These are phyloP conservation scores for Nothomitra cinnamomea DNA, from an alignment of 2,329 filamentous ascomycete species.

Conservation along the genomic window DNA sequence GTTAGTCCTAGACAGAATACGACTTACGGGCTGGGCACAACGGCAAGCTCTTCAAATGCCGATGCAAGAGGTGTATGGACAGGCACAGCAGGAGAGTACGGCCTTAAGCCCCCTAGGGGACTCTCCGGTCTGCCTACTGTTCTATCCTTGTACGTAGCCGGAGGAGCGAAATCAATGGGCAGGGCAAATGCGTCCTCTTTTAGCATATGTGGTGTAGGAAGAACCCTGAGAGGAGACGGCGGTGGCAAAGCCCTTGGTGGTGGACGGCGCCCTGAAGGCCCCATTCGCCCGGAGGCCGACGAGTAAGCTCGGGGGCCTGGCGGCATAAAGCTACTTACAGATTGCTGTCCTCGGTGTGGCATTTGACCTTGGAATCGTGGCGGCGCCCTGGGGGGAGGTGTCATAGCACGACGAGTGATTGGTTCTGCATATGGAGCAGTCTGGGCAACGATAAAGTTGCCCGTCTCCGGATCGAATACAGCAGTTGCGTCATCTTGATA, in stretches of 20 bases:
- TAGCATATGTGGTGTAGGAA: slow-evolving; percentile 75
- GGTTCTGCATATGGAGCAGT: slow-evolving; percentile 59
- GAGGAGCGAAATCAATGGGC: slow-evolving; percentile 77
- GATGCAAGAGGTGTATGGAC: slow-evolving; percentile 64
- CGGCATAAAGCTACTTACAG: slow-evolving; percentile 12
- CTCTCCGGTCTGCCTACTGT: slow-evolving; percentile 48
- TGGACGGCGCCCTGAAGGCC: slow-evolving; percentile 19
- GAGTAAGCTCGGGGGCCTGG: slow-evolving; percentile 44
- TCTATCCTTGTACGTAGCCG: slow-evolving; percentile 39
- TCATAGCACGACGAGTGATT: slow-evolving; percentile 82
- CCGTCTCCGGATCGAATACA: slow-evolving; percentile 37
- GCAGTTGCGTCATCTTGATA: slow-evolving; percentile 30
- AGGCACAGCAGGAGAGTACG: slow-evolving; percentile 59
- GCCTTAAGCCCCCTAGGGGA: slow-evolving; percentile 37
- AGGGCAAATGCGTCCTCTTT: slow-evolving; percentile 65
- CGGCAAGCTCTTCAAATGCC: slow-evolving; percentile 70
- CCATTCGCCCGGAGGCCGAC: slow-evolving; percentile 26
- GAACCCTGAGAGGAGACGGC: slow-evolving; percentile 51
- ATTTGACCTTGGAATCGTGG: slow-evolving; percentile 32
- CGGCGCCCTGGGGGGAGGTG: slow-evolving; percentile 61
- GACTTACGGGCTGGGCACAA: slow-evolving; percentile 82
- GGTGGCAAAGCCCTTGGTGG: slow-evolving; percentile 50
- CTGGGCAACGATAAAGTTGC: slow-evolving; percentile 41
- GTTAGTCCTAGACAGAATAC: neutral
- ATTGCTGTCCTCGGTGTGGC: neutral